phyloP scores from a whole-genome alignment of 1,139 yeast genomes.

The Arxiozyma heterogenica region DNA sequence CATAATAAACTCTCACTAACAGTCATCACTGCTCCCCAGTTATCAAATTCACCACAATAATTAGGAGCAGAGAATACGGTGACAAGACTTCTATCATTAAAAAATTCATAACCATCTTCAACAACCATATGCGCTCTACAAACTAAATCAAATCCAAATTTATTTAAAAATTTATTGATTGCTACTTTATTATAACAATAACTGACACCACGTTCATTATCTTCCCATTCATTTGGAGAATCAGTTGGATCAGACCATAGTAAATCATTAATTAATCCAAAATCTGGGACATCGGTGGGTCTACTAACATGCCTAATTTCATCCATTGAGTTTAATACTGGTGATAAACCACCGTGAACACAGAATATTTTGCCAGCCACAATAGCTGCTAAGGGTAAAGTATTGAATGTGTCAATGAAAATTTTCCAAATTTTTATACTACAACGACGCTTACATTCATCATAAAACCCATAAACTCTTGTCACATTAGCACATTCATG shows the following conservation, averaged over 20 bases:
- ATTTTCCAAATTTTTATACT: constrained; percentile 89
- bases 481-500: constrained; percentile 97
- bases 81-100: constrained; percentile 84
- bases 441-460: constrained; percentile 91
- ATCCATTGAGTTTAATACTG: constrained; percentile 82
- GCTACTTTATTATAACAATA: constrained; percentile 92
- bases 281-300: constrained; percentile 96
- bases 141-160: constrained; percentile 87
- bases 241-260: constrained; percentile 98
- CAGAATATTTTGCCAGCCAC: constrained; percentile 95
- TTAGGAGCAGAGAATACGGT: constrained; percentile 96
- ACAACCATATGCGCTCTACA: constrained; percentile 99
- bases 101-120: constrained; percentile 96
- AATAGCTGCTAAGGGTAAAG: constrained; percentile 89
- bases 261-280: constrained; percentile 82
- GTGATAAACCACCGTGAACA: constrained; percentile 95
- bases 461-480: constrained; percentile 91
- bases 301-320: constrained; percentile 85
- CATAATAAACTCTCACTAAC: constrained; percentile 88
- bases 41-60: constrained; percentile 96
- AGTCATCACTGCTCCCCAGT: constrained; percentile 99
- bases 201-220: constrained; percentile 95
- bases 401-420: constrained; percentile 88
- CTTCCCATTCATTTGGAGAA: constrained; percentile 94
- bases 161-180: constrained; percentile 76